Evolutionary conservation across 306 rosid species (phyloP), one percentile per base, ranked within the genome.

Genomic region (Pachyrhizus erosus): DNA sequence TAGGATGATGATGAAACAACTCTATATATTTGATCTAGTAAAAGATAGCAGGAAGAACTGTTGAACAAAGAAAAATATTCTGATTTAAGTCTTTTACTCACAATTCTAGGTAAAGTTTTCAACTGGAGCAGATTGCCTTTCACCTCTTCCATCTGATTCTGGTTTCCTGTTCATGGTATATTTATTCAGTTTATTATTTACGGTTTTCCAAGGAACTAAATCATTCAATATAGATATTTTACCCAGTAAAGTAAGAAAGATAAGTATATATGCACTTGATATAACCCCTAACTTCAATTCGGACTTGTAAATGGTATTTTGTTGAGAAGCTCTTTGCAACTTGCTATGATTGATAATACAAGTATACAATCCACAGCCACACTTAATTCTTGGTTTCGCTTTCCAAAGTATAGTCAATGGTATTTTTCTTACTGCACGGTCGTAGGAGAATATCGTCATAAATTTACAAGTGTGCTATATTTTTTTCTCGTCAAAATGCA

Each of bases 321-420:
- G 37, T 33, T 20, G 52, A 60, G 29, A 52, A 34, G 67, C 49
- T 23, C 26, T 46, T 62, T 49, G 69, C 57, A 33, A 81, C 46
- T 24, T 70, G 62, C 43, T 23, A 9, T 39, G 7, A 24, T 23
- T 31, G 54, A 70, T 31, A 61, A 48, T 11, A 0, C 12, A 18
- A 54, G 21, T 17, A 49, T 49, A 49, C 55, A 49, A n/a, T n/a
- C 37, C 45, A 1, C 64, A 18, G 39, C 7, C 0, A 20, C 3
- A 3, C 43, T 54, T 73, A 23, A 23, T 49, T 75, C 68, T 40
- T 40, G 39, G 51, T 75, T 27, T 69, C 70, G 34, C 77, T 29
- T 67, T 67, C 17, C 1, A 76, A 29, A 31, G 55, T 1, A n/a
- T 10, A 31, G 73, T 72, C 65, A 64, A 21, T 43, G 33, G 57